Percentiles rank a stretch among this genome's conserved stretches.
phyloP scores from a whole-genome alignment of 202 grass and related monocot genomes.

The Musa balbisiana region DNA sequence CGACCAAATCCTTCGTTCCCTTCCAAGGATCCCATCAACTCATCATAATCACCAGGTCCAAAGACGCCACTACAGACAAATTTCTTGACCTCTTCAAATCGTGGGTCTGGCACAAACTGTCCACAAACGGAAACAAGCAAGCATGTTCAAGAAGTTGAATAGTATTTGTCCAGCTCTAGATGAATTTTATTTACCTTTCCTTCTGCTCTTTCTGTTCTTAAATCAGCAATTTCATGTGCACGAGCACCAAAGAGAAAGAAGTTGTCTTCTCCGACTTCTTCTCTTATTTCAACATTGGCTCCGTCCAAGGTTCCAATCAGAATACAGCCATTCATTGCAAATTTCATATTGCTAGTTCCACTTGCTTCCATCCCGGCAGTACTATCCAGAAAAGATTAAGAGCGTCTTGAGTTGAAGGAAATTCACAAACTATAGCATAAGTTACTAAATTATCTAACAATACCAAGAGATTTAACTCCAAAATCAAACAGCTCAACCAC shows the following conservation, averaged over 20 bases:
- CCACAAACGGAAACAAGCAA: constrained; percentile 1
- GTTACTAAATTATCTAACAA: no score
- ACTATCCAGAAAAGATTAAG: constrained; percentile 33
- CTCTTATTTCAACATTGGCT: constrained; percentile 98
- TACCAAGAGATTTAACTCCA: no score
- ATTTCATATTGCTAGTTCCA: constrained; percentile 99
- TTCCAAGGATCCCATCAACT: constrained; percentile 97
- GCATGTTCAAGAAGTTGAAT: background rate
- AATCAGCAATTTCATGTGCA: constrained; percentile 79
- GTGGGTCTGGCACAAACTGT: constrained; percentile 86
- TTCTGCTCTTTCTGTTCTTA: constrained; percentile 72
- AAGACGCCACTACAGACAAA: constrained; percentile 78
- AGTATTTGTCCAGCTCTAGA: background rate
- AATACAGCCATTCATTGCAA: constrained; percentile 86
- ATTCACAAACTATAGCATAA: background rate
- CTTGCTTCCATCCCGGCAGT: constrained; percentile 99
- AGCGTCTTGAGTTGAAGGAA: background rate
- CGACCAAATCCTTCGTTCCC: constrained; percentile 90
- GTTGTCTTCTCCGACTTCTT: constrained; percentile 96
- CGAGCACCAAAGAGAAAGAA: constrained; percentile 96
- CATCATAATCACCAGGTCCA: constrained; percentile 61
- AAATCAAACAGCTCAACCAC: no score
- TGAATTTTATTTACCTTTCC: constrained; percentile 57
- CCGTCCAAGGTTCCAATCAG: constrained; percentile 97
- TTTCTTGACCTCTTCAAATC: constrained; percentile 94